Evolutionary conservation across 129 eudicot species (phyloP), one percentile per base, ranked within the genome.

Genomic region (Artemisia argyi): DNA sequence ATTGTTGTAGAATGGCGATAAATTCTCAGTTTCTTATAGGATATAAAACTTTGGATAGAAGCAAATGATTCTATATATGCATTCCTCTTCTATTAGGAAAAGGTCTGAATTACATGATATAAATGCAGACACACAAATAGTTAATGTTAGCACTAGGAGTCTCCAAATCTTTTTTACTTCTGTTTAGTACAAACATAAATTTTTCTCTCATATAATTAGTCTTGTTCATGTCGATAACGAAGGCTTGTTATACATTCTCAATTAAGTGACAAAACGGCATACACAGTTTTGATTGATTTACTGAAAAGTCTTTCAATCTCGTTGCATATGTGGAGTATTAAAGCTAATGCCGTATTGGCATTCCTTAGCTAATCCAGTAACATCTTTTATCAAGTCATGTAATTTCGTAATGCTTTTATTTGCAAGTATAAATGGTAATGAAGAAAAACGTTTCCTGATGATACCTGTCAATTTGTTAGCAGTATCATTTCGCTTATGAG

Each of bases 401-500:
- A 2, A 64, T 64, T 16, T 16, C 26, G 9, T 63, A 15, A 8
- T 64, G 51, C 14, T 56, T 57, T 59, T 71, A 4, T 32, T 56
- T 71, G 56, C 39, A 13, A 59, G 55, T 30, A 19, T 22, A 20
- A 73, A 24, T 30, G 58, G 47, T 6, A 16, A 28, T 24, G 59
- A 51, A 20, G 57, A 26, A 12, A 11, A 22, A 15, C 42, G 46
- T 22, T 46, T 73, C 11, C 47, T 26, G 47, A 35, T 53, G 16
- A 9, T n/a, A 20, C 28, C 7, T 58, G 57, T 72, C 44, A 42
- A 61, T 68, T 30, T 68, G 28, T 30, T 69, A 53, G 17, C 49
- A 53, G 60, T 57, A 58, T 79, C 3, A 6, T 19, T 56, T 66
- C 73, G 24, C 53, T 58, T 66, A 67, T 28, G 68, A 58, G 73